These are phyloP conservation scores for Psilocybe cyanescens DNA, from an alignment of 768 basidiomycete species.

Conservation along the genomic window DNA sequence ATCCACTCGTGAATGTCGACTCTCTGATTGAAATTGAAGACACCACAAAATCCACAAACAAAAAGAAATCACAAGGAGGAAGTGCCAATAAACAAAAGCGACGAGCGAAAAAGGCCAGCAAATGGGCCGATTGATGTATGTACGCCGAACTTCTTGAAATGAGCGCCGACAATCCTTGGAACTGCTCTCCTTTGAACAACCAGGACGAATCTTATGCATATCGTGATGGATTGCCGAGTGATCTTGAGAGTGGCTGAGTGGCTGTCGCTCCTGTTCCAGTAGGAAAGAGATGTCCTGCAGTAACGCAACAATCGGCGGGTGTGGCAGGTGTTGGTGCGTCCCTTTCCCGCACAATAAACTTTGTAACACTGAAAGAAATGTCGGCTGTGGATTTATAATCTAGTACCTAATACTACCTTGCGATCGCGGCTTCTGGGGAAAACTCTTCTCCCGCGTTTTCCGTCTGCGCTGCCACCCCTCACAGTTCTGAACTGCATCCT, in stretches of 20 bases:
- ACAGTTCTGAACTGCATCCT: slow-evolving; percentile 86
- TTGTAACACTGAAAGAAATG: slow-evolving; percentile 4
- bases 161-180: slow-evolving; percentile 52
- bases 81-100: slow-evolving; percentile 41
- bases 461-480: slow-evolving; percentile 73
- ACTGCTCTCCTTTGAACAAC: slow-evolving; percentile 7
- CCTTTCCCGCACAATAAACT: background rate
- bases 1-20: background rate
- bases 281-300: slow-evolving; percentile 83
- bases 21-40: background rate
- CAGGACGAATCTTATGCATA: slow-evolving; percentile 12
- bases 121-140: slow-evolving; percentile 88
- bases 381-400: background rate
- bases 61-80: slow-evolving; percentile 31
- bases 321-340: slow-evolving; percentile 63
- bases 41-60: slow-evolving; percentile 15
- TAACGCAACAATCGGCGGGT: slow-evolving; percentile 73
- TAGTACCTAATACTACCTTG: slow-evolving; percentile 78
- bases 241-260: slow-evolving; percentile 79
- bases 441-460: slow-evolving; percentile 75
- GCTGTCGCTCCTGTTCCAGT: slow-evolving; percentile 80
- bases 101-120: slow-evolving; percentile 46
- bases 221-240: slow-evolving; percentile 66
- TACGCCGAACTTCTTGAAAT: slow-evolving; percentile 87
- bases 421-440: slow-evolving; percentile 82